Evolutionary conservation across 805 yeast species (phyloP).

Genomic region (Lachancea thermotolerans): DNA sequence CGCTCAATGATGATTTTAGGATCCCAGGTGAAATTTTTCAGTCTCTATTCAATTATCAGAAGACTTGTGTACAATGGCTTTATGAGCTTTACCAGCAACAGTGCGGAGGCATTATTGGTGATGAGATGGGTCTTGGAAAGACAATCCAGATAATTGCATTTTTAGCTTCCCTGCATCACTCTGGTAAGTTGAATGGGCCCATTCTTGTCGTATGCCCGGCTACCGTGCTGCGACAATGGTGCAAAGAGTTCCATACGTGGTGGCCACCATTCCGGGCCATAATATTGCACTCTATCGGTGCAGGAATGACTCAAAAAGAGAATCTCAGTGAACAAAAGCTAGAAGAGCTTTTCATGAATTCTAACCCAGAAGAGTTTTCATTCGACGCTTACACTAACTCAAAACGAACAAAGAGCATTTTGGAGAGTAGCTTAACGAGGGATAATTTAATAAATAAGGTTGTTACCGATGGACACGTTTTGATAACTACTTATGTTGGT

Average conservation of each 20-base stretch:
- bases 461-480: slow-evolving; percentile 64
- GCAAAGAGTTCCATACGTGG: slow-evolving; percentile 93
- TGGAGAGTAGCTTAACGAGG: slow-evolving; percentile 24
- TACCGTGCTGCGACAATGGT: slow-evolving; percentile 94
- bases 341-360: slow-evolving; percentile 41
- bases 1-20: slow-evolving; percentile 57
- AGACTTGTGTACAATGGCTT: slow-evolving; percentile 95
- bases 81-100: slow-evolving; percentile 87
- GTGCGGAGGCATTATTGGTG: slow-evolving; percentile 94
- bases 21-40: slow-evolving; percentile 91
- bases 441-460: slow-evolving; percentile 43
- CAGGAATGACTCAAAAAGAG: slow-evolving; percentile 55
- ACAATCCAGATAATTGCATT: slow-evolving; percentile 90
- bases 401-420: slow-evolving; percentile 24
- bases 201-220: slow-evolving; percentile 91
- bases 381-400: slow-evolving; percentile 35
- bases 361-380: slow-evolving; percentile 35
- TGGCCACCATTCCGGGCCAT: slow-evolving; percentile 92
- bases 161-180: slow-evolving; percentile 83
- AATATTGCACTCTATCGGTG: slow-evolving; percentile 85
- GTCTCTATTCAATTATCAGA: slow-evolving; percentile 83
- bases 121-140: slow-evolving; percentile 97
- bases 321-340: slow-evolving; percentile 41
- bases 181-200: slow-evolving; percentile 67
- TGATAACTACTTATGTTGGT: slow-evolving; percentile 90